Evolutionary conservation across 2,329 filamentous ascomycete genomes (phyloP).

Genomic region (Ploettnerulaceae sp.): DNA sequence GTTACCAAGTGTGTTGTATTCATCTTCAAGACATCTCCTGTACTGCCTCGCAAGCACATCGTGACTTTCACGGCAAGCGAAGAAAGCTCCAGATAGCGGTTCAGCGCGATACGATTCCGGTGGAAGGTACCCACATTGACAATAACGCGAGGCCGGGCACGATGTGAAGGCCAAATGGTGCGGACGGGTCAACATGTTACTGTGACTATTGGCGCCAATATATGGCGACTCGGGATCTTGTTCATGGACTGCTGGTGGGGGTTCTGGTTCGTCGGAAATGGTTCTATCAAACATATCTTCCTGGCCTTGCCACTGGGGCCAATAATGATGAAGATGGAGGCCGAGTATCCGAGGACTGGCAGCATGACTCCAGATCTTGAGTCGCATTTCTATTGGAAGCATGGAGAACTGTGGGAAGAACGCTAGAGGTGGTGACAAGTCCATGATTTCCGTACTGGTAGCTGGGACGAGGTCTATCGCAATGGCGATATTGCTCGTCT

Average conservation of each 20-base stretch:
- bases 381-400: background rate
- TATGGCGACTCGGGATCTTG: background rate
- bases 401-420: background rate
- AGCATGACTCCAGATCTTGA: slow-evolving; percentile 1
- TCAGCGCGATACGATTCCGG: background rate
- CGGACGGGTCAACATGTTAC: background rate
- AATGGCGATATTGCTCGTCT: too few relatives aligned
- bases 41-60: background rate
- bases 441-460: too few relatives aligned
- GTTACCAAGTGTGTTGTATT: background rate
- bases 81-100: background rate
- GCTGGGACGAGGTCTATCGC: background rate
- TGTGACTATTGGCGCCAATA: background rate
- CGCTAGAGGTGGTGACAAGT: background rate
- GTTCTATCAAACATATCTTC: background rate
- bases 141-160: background rate
- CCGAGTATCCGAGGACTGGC: background rate
- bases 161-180: background rate
- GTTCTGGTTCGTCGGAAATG: background rate
- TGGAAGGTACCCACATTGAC: background rate
- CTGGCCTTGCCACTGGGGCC: background rate
- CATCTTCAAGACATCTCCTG: background rate
- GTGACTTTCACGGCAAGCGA: slow-evolving; percentile 1
- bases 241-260: background rate
- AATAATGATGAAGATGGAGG: background rate